These are phyloP conservation scores for Corynespora cassiicola DNA, from an alignment of 2,329 filamentous ascomycete species.

Conservation along the genomic window DNA sequence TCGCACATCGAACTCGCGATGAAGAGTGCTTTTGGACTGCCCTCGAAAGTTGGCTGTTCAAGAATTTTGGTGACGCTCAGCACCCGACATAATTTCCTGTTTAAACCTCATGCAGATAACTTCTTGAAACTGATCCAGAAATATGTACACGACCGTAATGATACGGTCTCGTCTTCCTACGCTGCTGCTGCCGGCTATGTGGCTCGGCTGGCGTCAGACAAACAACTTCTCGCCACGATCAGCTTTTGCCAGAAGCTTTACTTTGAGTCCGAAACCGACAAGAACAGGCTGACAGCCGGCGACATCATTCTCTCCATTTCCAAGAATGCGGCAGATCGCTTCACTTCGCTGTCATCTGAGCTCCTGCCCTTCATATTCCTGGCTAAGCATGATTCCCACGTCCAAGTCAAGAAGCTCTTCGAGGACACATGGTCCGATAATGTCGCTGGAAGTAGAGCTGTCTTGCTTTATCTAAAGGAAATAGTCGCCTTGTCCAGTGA, in stretches of 20 bases:
- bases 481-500: constrained; percentile 73
- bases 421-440: constrained; percentile 88
- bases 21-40: constrained; percentile 86
- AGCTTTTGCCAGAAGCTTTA: constrained; percentile 72
- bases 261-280: constrained; percentile 80
- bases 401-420: constrained; percentile 80
- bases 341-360: constrained; percentile 75
- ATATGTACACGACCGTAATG: constrained; percentile 87
- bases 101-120: constrained; percentile 75
- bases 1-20: constrained; percentile 78
- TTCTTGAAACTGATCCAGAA: constrained; percentile 82
- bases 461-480: constrained; percentile 83
- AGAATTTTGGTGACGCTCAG: constrained; percentile 84
- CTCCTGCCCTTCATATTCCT: constrained; percentile 89
- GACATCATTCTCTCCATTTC: constrained; percentile 85
- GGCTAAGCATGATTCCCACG: constrained; percentile 83
- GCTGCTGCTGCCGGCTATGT: constrained; percentile 87
- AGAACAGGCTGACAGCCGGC: constrained; percentile 74
- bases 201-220: constrained; percentile 68
- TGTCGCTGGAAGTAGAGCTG: constrained; percentile 81
- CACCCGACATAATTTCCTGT: constrained; percentile 77
- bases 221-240: constrained; percentile 62
- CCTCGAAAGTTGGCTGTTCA: constrained; percentile 90
- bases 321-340: constrained; percentile 88
- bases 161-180: constrained; percentile 90